Evolutionary conservation across 768 basidiomycete genomes (phyloP), one percentile per base, ranked within the genome.

Genomic region (Termitomyces sp.): DNA sequence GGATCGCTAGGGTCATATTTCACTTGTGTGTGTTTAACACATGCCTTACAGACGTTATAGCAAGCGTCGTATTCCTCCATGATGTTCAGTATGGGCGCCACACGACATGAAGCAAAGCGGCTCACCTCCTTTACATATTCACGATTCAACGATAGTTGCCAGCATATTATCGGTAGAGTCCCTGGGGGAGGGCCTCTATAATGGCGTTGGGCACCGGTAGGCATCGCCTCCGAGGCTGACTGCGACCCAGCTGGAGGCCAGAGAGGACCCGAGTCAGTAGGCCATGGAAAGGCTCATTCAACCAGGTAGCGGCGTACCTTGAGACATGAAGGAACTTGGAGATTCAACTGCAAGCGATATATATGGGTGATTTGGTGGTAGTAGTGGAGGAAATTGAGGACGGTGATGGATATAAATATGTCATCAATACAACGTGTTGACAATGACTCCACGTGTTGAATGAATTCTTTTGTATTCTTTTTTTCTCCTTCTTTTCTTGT

Each of bases 121-220:
- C 80, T 58, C 63, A 85, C 88, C 67, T 84, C 80, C 68, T 76
- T 74, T 12, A 83, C 80, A 65, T 89, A 82, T 67, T 89, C 86
- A 52, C 88, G 76, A 61, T 89, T 89, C 65, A 89, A 70, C 5
- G 85, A 86, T 48, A 91, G 72, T 85, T 89, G 89, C 88, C 88
- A 91, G 22, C 88, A 84, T 25, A 91, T 77, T 57, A 90, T 82
- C 11, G 86, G 85, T 7, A 60, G 47, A 22, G 44, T 52, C 11
- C 56, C 59, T 16, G 52, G 38, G 13, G 56, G 52, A 33, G 59
- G 59, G 2, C 50, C 53, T 46, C 56, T 54, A 48, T 60, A 50
- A 27, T 51, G 56, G 20, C 52, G 41, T 29, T 54, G 50, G 41
- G 20, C 36, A 23, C n/a, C 35, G 18, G n/a, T 36, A 11, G 39